These are phyloP conservation scores for Striga hermonthica DNA, from an alignment of 305 asterid genomes.

Conservation along the genomic window DNA sequence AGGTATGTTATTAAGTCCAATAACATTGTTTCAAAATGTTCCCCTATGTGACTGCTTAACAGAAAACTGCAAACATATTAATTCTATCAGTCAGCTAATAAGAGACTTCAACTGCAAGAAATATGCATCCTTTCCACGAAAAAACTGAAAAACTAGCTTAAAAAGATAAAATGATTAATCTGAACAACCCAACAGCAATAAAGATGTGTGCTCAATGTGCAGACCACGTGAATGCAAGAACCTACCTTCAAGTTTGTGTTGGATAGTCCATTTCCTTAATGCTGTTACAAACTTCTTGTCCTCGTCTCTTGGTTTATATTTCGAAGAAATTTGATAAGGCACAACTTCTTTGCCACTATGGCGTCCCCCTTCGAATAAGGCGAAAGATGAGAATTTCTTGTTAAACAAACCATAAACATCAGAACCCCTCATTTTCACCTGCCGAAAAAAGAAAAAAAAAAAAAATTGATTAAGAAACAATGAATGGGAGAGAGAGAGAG, in stretches of 20 bases:
- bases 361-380: slow-evolving; percentile 53
- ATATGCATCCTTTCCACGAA: background rate
- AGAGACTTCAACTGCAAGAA: slow-evolving; percentile 4
- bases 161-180: background rate
- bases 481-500: too few species aligned
- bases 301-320: slow-evolving; percentile 45
- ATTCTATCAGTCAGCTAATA: background rate
- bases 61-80: slow-evolving; percentile 7
- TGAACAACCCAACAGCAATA: background rate
- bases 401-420: slow-evolving; percentile 55
- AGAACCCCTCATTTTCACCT: slow-evolving; percentile 50
- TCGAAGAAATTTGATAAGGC: slow-evolving; percentile 60
- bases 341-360: slow-evolving; percentile 30
- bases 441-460: slow-evolving; percentile 6
- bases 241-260: slow-evolving; percentile 41
- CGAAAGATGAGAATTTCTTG: slow-evolving; percentile 70
- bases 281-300: slow-evolving; percentile 43
- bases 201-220: background rate
- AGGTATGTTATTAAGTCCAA: slow-evolving; percentile 12
- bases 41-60: background rate
- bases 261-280: slow-evolving; percentile 46
- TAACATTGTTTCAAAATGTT: slow-evolving; percentile 16
- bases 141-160: background rate
- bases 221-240: slow-evolving; percentile 16
- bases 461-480: background rate